phyloP scores from a whole-genome alignment of 345 rosid genomes.

The Salix koriyanagi region DNA sequence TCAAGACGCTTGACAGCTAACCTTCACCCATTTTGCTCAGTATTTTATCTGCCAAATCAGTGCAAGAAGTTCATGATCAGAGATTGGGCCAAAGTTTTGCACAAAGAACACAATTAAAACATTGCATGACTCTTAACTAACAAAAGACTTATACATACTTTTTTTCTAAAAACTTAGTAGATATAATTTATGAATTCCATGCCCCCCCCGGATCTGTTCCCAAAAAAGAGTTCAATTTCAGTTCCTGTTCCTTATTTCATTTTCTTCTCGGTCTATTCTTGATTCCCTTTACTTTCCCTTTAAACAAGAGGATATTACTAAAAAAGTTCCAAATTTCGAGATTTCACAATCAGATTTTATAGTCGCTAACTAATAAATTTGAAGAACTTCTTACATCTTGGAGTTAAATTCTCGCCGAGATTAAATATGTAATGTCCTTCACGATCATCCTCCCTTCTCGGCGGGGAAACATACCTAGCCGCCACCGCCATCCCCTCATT shows the following conservation, averaged over 20 bases:
- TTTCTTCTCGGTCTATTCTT: neutral
- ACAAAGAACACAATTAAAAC: neutral
- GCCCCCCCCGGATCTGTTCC: no score
- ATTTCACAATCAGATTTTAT: neutral
- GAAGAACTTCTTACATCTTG: constrained; percentile 49
- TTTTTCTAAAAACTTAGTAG: no score
- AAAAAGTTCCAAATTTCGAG: no score
- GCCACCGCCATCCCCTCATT: constrained; percentile 26
- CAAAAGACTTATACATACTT: neutral
- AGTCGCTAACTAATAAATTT: neutral
- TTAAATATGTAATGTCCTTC: constrained; percentile 66
- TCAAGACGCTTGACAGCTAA: constrained; percentile 60
- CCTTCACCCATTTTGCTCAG: constrained; percentile 87
- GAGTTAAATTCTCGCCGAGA: constrained; percentile 70
- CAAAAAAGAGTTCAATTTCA: neutral
- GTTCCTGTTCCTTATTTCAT: no score
- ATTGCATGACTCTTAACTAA: neutral
- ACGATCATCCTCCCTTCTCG: constrained; percentile 58
- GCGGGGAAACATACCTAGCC: constrained; percentile 41
- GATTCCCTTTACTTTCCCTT: no score
- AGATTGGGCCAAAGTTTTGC: neutral
- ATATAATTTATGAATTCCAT: no score
- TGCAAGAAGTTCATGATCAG: neutral
- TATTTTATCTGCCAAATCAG: constrained; percentile 51
- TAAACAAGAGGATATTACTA: no score